Evolutionary conservation across 306 rosid species (phyloP), one percentile per base, ranked within the genome.

Genomic region (Corylus heterophylla): DNA sequence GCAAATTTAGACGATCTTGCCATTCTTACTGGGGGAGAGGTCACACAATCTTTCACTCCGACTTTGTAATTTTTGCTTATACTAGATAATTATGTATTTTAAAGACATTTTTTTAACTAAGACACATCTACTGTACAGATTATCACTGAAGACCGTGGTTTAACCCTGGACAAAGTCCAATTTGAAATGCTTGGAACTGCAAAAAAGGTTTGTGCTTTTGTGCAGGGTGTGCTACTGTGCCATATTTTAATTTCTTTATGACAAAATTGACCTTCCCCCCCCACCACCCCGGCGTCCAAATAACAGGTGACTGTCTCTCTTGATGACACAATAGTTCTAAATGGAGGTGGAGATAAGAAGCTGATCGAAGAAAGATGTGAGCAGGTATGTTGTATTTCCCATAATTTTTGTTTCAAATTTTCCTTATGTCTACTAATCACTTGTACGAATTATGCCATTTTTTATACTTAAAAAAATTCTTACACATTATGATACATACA

Each of bases 281-380:
- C 10, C 51, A 22, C 25, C 25, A 22, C 25, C 25, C 35, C 2
- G 35, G 35, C 35, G 35, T 31, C 79, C 47, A 35, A 63, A 31
- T 69, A 56, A 71, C 85, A 95, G 98, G 89, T 95, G 73, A 89
- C 96, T 80, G 83, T 95, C 79, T 86, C 98, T 66, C 86, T 90
- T 76, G 98, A 92, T 75, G 97, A 95, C 81, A 87, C 98, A 67
- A 83, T 95, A 74, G 74, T 95, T 89, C 90, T 92, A 67, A 89
- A 91, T 72, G 98, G 98, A n/a, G 96, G 96, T 16, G 98, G 98
- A 70, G 94, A 95, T 81, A 95, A 92, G 96, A 95, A 91, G 78
- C 85, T 86, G 77, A 85, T 95, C 78, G 97, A 91, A 89, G 98
- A 91, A 78, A 91, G 98, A 89, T 92, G 98, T 62, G 92, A 88